Conservation (phyloP, 2,329 filamentous ascomycete genomes). For the Zymoseptoria brevis region DNA sequence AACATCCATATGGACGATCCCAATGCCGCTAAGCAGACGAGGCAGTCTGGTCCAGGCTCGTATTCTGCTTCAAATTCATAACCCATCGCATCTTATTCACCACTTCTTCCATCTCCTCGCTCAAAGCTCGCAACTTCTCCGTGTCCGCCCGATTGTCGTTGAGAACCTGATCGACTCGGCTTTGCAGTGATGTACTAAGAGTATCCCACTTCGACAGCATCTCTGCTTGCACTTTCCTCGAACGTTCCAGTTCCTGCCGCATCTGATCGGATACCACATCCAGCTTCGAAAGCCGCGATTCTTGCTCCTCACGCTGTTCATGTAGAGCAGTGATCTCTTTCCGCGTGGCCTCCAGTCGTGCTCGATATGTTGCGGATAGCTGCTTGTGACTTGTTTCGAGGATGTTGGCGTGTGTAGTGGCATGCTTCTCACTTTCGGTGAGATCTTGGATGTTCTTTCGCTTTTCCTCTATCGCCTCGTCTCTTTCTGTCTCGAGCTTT, state of each 20-base stretch:
- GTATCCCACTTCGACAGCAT: conserved; percentile 53
- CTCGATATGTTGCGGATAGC: conserved; percentile 56
- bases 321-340: conserved; percentile 49
- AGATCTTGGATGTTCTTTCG: conserved; percentile 56
- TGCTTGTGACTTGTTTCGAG: conserved; percentile 66
- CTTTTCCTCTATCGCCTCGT: conserved; percentile 52
- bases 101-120: conserved; percentile 53
- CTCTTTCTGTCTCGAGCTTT: conserved; percentile 55
- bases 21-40: neutral
- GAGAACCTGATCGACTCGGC: conserved; percentile 54
- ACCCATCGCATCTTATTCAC: conserved; percentile 66
- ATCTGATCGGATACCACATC: conserved; percentile 66
- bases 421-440: conserved; percentile 39
- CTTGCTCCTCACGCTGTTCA: conserved; percentile 51
- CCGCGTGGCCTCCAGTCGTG: conserved; percentile 34
- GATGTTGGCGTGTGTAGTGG: conserved; percentile 55
- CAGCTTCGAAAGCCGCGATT: conserved; percentile 57
- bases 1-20: neutral
- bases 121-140: conserved; percentile 47
- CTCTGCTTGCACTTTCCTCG: conserved; percentile 54
- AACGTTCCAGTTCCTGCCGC: conserved; percentile 56
- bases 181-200: conserved; percentile 58
- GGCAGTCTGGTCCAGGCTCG: conserved; percentile 1
- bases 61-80: conserved; percentile 53
- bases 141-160: conserved; percentile 50